These are phyloP conservation scores for Bruguiera hainesii DNA, from an alignment of 441 rosid species.

Conservation along the genomic window DNA sequence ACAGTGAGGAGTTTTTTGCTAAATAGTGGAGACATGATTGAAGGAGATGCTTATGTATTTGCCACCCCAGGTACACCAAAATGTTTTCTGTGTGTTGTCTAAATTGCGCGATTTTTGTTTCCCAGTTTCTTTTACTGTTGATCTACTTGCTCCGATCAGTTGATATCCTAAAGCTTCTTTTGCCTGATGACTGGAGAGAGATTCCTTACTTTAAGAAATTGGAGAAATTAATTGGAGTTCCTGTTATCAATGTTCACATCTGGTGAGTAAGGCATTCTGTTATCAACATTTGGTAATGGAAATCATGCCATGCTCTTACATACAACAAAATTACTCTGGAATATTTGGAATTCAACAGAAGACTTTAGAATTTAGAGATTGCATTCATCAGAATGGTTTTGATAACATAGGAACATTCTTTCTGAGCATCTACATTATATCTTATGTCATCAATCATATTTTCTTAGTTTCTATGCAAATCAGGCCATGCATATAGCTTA, in stretches of 20 bases:
- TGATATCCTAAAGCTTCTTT: slow-evolving; percentile 81
- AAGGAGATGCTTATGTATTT: slow-evolving; percentile 84
- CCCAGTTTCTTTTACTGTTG: slow-evolving; percentile 19
- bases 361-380: background rate
- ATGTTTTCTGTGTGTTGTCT: background rate
- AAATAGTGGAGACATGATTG: slow-evolving; percentile 57
- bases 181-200: slow-evolving; percentile 84
- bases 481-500: background rate
- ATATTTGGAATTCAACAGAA: background rate
- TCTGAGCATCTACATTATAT: background rate
- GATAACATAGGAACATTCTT: background rate
- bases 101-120: background rate
- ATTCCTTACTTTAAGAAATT: slow-evolving; percentile 74
- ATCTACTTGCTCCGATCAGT: slow-evolving; percentile 40
- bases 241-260: slow-evolving; percentile 90
- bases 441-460: background rate
- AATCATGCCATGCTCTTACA: background rate
- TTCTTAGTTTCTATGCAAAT: background rate
- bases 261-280: slow-evolving; percentile 55
- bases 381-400: slow-evolving; percentile 3
- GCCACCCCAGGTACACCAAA: slow-evolving; percentile 75
- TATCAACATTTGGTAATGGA: slow-evolving; percentile 1
- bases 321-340: background rate
- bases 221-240: slow-evolving; percentile 95
- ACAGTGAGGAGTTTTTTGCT: slow-evolving; percentile 70